Evolutionary conservation across 2,329 filamentous ascomycete genomes (phyloP), one percentile per base, ranked within the genome.

Genomic region (Paraphaeosphaeria sporulosa): DNA sequence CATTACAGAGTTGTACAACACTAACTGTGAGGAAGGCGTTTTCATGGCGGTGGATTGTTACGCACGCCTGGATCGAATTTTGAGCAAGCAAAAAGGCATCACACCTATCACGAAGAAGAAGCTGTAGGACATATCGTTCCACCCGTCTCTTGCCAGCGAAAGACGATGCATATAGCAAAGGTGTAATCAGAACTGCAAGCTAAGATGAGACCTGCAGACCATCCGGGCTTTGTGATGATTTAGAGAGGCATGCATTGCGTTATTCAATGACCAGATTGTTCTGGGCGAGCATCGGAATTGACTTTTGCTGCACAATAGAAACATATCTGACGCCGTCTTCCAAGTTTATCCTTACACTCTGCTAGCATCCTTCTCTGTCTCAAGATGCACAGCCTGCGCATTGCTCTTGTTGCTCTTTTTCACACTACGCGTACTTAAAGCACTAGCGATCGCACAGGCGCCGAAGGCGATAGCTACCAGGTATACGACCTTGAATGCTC

Each of bases 11-110:
- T 8, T 30, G 12, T 47, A 62, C 27, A 56, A 25, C 10, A 21
- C 12, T 38, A 17, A 47, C 34, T 55, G 48, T 27, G 30, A 6
- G 12, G 30, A 59, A 72, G 72, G 65, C 25, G 57, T 77, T 0
- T 77, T 78, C 19, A 78, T 78, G 76, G 68, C 63, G n/a, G 47
- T 77, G 15, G 76, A 78, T 61, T 72, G 71, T 47, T 78, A 74
- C 64, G 68, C 69, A 15, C 64, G 76, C 52, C 55, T 78, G 19
- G 71, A 76, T 63, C 66, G 62, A 56, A 66, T 69, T 57, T 62
- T 76, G 58, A 62, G 64, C 17, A 63, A 61, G 54, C 64, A 65
- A 57, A 71, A 69, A 55, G 67, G 68, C 0, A 19, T 72, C 23
- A 64, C 64, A 55, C 69, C 71, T 25, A 59, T 73, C n/a, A 65